phyloP scores from a whole-genome alignment of 768 basidiomycete genomes.

The Lactarius hengduanensis region DNA sequence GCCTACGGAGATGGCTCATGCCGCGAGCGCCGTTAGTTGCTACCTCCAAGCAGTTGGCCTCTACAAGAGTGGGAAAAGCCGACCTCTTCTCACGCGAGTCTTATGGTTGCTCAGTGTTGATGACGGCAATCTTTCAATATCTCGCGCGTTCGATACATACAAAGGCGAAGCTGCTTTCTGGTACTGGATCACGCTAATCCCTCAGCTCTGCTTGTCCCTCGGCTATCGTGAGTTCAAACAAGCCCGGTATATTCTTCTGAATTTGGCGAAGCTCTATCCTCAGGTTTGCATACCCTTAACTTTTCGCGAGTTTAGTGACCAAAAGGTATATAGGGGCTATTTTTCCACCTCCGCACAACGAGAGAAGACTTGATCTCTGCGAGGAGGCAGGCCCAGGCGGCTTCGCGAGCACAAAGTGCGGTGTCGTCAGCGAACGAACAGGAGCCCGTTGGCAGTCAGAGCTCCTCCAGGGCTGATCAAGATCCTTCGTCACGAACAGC shows the following conservation, averaged over 20 bases:
- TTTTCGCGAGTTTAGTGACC: background rate
- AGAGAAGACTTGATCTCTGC: slow-evolving; percentile 63
- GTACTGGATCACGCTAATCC: slow-evolving; percentile 99
- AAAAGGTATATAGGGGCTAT: slow-evolving; percentile 67
- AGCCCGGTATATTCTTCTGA: slow-evolving; percentile 83
- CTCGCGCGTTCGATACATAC: slow-evolving; percentile 87
- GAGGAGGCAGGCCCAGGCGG: slow-evolving; percentile 43
- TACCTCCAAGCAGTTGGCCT: slow-evolving; percentile 96
- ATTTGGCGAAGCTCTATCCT: slow-evolving; percentile 87
- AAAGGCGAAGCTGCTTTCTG: slow-evolving; percentile 96
- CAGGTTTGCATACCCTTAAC: slow-evolving; percentile 55
- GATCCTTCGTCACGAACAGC: slow-evolving; percentile 19
- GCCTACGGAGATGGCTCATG: slow-evolving; percentile 68
- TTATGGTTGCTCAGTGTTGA: slow-evolving; percentile 97
- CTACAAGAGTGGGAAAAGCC: slow-evolving; percentile 91
- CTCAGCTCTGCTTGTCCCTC: slow-evolving; percentile 87
- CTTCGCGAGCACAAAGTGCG: slow-evolving; percentile 34
- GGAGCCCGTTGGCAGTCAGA: slow-evolving; percentile 18
- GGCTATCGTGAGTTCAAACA: slow-evolving; percentile 92
- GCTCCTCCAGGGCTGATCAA: slow-evolving; percentile 12
- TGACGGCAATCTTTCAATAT: slow-evolving; percentile 67
- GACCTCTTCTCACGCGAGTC: slow-evolving; percentile 86
- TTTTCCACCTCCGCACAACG: slow-evolving; percentile 89
- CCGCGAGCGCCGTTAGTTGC: slow-evolving; percentile 92
- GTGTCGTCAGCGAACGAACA: slow-evolving; percentile 16